These are phyloP conservation scores for Russula virescens DNA, from an alignment of 768 basidiomycete genomes.

Conservation along the genomic window DNA sequence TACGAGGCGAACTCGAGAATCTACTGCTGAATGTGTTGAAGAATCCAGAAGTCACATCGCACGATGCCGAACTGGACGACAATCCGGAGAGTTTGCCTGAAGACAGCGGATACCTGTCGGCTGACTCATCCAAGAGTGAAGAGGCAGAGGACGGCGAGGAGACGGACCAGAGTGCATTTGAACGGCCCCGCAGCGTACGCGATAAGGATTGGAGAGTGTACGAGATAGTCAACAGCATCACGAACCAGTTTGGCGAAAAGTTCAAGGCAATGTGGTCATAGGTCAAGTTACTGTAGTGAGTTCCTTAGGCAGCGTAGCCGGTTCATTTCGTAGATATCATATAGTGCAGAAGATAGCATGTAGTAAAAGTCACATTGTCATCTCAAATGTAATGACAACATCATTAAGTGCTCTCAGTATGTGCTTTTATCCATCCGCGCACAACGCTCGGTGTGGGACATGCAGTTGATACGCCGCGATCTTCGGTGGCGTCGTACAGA, in stretches of 20 bases:
- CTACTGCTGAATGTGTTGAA: slow-evolving; percentile 33
- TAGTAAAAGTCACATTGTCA: too few species aligned
- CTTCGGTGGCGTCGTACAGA: slow-evolving; percentile 45
- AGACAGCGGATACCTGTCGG: slow-evolving; percentile 33
- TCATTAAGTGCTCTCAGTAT: slow-evolving; percentile 31
- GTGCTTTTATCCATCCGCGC: slow-evolving; percentile 53
- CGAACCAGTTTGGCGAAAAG: slow-evolving; percentile 50
- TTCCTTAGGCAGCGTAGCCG: too few species aligned
- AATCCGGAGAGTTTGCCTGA: slow-evolving; percentile 25
- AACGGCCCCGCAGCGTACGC: slow-evolving; percentile 36
- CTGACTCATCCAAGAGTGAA: slow-evolving; percentile 30
- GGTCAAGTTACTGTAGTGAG: too few species aligned
- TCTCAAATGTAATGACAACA: neutral
- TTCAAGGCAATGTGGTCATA: slow-evolving; percentile 53
- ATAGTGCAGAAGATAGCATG: neutral
- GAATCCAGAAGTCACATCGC: slow-evolving; percentile 4
- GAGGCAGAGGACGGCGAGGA: slow-evolving; percentile 26
- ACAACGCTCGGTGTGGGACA: slow-evolving; percentile 54
- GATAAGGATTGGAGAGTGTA: slow-evolving; percentile 53
- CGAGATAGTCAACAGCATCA: slow-evolving; percentile 39
- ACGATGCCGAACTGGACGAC: slow-evolving; percentile 20
- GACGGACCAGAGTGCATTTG: slow-evolving; percentile 24
- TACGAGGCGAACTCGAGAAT: slow-evolving; percentile 47
- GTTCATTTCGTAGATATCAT: neutral
- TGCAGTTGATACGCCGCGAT: slow-evolving; percentile 46